Conservation (phyloP, 164 flowering plant genomes). For the Nymphaea thermarum region DNA sequence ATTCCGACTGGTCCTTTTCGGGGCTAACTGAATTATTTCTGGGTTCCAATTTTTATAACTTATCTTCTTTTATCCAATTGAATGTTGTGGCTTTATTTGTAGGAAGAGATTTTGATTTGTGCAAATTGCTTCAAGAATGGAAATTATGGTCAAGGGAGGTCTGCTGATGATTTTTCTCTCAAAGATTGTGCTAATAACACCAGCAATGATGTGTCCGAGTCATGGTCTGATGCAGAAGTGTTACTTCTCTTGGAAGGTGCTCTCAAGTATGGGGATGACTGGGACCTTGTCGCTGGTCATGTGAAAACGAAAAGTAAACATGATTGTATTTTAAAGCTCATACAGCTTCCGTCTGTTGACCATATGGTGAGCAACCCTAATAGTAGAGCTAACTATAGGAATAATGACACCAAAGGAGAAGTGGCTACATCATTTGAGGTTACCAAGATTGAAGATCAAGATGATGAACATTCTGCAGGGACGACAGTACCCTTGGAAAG, state of each 20-base stretch:
- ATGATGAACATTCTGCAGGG: constrained; percentile 25
- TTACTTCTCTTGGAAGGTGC: constrained; percentile 76
- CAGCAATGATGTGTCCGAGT: constrained; percentile 15
- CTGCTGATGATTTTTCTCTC: constrained; percentile 34
- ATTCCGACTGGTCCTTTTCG: too few relatives aligned
- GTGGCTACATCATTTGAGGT: constrained; percentile 19
- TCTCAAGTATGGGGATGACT: constrained; percentile 77
- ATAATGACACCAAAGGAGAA: constrained; percentile 13
- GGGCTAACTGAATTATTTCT: too few relatives aligned
- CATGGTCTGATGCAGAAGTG: constrained; percentile 82
- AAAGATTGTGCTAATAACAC: not conserved
- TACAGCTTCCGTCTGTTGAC: constrained; percentile 83
- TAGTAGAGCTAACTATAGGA: constrained; percentile 16
- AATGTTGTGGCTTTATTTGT: constrained; percentile 9
- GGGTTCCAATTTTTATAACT: too few relatives aligned
- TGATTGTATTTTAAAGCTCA: constrained; percentile 72
- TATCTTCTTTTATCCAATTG: not conserved
- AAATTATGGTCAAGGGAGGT: constrained; percentile 38
- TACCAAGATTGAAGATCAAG: constrained; percentile 15
- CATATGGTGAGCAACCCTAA: constrained; percentile 33
- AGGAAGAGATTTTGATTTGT: constrained; percentile 39
- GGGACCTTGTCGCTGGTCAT: constrained; percentile 54
- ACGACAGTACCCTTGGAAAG: constrained; percentile 1
- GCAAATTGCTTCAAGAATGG: constrained; percentile 50
- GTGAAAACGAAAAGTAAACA: constrained; percentile 63